Conservation (phyloP, 2,329 filamentous ascomycete species). For the Fusarium sterilihyphosum region DNA sequence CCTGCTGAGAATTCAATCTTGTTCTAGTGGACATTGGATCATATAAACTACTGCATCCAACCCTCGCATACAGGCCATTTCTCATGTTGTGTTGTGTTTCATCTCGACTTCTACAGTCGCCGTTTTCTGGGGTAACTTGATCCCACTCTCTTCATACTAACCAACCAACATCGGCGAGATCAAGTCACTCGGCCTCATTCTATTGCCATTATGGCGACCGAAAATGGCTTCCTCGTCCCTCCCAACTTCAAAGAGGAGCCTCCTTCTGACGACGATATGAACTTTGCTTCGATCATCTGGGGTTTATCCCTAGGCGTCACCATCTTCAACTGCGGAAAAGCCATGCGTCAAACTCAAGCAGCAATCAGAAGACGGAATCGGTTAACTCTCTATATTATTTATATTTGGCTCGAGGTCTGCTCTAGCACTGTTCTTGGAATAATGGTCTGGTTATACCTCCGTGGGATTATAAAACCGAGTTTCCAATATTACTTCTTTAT, state of each 20-base stretch:
- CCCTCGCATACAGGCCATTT: background rate
- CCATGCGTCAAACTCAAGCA: slow-evolving; percentile 28
- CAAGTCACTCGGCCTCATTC: background rate
- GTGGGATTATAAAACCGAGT: slow-evolving; percentile 42
- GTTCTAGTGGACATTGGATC: background rate
- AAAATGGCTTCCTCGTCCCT: slow-evolving; percentile 37
- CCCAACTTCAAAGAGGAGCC: slow-evolving; percentile 20
- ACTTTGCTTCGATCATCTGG: slow-evolving; percentile 39
- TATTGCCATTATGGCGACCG: slow-evolving; percentile 2
- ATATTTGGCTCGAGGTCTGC: slow-evolving; percentile 36
- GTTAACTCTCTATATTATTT: slow-evolving; percentile 30
- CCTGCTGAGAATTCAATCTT: background rate
- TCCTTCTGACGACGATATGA: slow-evolving; percentile 30
- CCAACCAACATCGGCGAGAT: background rate
- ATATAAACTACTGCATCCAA: slow-evolving; percentile 3
- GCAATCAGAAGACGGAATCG: slow-evolving; percentile 26
- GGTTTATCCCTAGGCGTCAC: slow-evolving; percentile 36
- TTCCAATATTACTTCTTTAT: slow-evolving; percentile 42
- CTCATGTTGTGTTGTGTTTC: background rate
- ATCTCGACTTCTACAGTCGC: background rate
- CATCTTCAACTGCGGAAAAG: slow-evolving; percentile 38
- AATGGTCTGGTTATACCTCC: slow-evolving; percentile 37
- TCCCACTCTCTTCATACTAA: background rate
- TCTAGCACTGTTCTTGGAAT: slow-evolving; percentile 35
- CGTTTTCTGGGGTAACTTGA: background rate